Evolutionary conservation across 441 rosid species (phyloP), one percentile per base, ranked within the genome.

Genomic region (Metrosideros polymorpha): DNA sequence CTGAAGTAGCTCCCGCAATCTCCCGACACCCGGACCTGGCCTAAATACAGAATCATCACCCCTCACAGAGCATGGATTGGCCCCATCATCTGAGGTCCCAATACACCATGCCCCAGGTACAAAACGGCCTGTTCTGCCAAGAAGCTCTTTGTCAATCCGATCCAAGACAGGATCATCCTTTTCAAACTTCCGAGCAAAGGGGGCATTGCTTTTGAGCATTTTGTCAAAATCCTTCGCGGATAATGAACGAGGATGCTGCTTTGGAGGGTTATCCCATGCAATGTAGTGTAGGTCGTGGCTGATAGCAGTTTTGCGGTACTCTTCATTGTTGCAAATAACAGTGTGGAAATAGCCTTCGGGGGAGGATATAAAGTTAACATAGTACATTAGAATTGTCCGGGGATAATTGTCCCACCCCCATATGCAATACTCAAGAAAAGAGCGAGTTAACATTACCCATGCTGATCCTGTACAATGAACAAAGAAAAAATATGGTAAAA

Each of bases 291-390:
- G 98, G 88, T 97, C 99, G 50, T 95, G 97, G 88, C 96, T 86
- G 24, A 96, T 89, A 18, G 97, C 94, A 8, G 97, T 93, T 86
- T 85, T 88, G 42, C 89, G 90, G 87, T 91, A 97, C 85, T 94
- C 94, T 76, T 93, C 91, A 12, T 89, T 88, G 87, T 93, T 96
- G 93, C 99, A 97, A 53, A 96, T 93, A 76, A 96, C 95, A 6
- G 99, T 97, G 86, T 97, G 99, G 88, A 96, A 94, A 87, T 97
- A 97, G 30, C 99, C 99, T 93, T 97, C 99, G 3, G 99, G 99
- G 27, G 99, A 97, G 71, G 98, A 97, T 30, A 97, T 83, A 61
- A 97, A 97, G 86, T 97, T 97, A 18, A 98, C 92, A 86, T 97
- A 97, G 88, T 97, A 97, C 98, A 97, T 94, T 25, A 97, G 92